Evolutionary conservation across 1,284 basidiomycete genomes (phyloP), one percentile per base, ranked within the genome.

Genomic region (Leccinum fuscescens): DNA sequence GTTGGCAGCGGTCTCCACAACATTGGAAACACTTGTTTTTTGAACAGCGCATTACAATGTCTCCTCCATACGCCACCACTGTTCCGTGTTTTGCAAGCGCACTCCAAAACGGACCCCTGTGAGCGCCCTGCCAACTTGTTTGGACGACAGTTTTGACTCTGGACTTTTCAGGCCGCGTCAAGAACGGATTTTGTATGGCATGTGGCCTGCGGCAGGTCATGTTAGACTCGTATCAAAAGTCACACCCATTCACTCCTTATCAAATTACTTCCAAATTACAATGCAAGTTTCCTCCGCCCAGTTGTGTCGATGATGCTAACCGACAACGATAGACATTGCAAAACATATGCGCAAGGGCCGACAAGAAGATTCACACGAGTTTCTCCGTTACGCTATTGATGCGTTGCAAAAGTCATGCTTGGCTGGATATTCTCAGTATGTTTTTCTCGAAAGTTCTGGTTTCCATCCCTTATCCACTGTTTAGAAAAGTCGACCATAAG

Each of bases 291-390:
- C 15, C 11, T 27, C 24, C 42, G 20, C 22, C 49, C 44, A 27
- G 42, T 14, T 24, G 22, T 29, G 58, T 55, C 51, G 53, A 61
- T 33, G 55, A 60, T 48, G 33, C 55, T 68, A 17, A 72, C 33
- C 24, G n/a, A 24, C 17, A 15, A 49, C 22, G 44, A 53, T 54
- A 96, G 94, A 82, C 11, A 96, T 99, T 66, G 95, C 95, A 14
- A 95, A 94, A 74, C 90, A 94, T 65, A 88, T 99, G 82, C 86
- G 89, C 55, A 84, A 80, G 72, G 94, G 93, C n/a, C 80, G 94
- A 64, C 97, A 99, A 76, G 97, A 99, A 74, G 97, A 99, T 74
- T 90, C 96, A 3, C 97, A 99, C 75, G 97, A 99, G 76, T 99
- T 99, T 71, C 85, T 99, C 56, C 89, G 97, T 31, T 97, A 98